phyloP scores from a whole-genome alignment of 805 yeast genomes.

The Candida coleopterorum region DNA sequence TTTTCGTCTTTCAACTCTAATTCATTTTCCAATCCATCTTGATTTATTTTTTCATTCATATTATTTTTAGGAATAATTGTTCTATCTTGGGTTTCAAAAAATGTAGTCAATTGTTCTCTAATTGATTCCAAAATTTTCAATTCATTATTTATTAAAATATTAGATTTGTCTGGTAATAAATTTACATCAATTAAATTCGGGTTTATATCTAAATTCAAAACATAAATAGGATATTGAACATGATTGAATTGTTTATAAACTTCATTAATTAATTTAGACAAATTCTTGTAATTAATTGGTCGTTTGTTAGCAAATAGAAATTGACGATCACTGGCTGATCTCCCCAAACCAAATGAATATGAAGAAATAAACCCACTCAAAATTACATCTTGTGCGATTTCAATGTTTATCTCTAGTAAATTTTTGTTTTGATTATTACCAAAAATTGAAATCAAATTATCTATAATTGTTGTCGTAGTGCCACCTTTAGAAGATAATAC shows the following conservation, averaged over 20 bases:
- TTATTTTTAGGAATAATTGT: slow-evolving; percentile 18
- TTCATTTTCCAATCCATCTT: not conserved
- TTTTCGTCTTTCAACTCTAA: not conserved
- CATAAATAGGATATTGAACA: slow-evolving; percentile 66
- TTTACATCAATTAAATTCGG: slow-evolving; percentile 68
- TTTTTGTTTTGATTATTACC: slow-evolving; percentile 66
- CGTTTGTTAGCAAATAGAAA: slow-evolving; percentile 67
- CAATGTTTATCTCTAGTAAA: slow-evolving; percentile 45
- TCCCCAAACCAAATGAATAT: slow-evolving; percentile 66
- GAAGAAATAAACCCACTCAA: slow-evolving; percentile 67
- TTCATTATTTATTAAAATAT: slow-evolving; percentile 67
- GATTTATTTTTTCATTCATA: not conserved
- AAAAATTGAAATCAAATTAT: slow-evolving; percentile 62
- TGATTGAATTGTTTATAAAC: slow-evolving; percentile 67
- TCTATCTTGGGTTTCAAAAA: slow-evolving; percentile 39
- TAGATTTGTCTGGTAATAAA: slow-evolving; percentile 87
- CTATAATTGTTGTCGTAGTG: slow-evolving; percentile 26
- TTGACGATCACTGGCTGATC: slow-evolving; percentile 73
- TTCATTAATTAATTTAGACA: slow-evolving; percentile 64
- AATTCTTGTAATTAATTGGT: slow-evolving; percentile 58
- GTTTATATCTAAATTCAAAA: slow-evolving; percentile 54
- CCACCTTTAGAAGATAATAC: slow-evolving; percentile 61
- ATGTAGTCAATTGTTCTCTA: slow-evolving; percentile 42
- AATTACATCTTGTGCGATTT: slow-evolving; percentile 29
- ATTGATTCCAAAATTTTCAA: slow-evolving; percentile 50